Base-by-base conservation (phyloP, 306 rosid genomes). In the Echinosophora koreensis region DNA sequence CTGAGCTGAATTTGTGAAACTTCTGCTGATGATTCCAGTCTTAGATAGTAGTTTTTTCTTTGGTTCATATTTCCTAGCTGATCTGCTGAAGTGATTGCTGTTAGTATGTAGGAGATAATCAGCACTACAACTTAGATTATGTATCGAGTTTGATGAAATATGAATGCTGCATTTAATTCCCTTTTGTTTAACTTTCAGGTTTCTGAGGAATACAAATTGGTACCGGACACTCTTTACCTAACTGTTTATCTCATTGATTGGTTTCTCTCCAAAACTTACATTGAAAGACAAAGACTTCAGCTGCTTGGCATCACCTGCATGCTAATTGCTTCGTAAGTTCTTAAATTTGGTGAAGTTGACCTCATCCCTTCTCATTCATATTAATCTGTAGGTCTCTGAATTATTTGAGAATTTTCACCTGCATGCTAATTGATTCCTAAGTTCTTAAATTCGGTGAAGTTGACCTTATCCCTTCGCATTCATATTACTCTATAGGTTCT, bases 291-390 rank as follows among this genome's bases (percentile, higher is more conserved):
- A 13, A 81, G 73, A 78, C 96, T 96, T 85, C 98, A 96, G 84
- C 89, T 96, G 80, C 82, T 96, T 52, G 99, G 99, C 77, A 88
- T 93, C 89, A 89, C 97, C 57, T 96, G 99, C 90, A 88, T 96
- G 98, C 81, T 93, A 57, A 88, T 96, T 74, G 89, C 97, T 67
- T 96, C 99, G 98, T 96, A 90, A 93, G 96, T 82, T 65, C 56
- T 71, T 82, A 22, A 42, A 84, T 72, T 71, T 41, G 46, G 38
- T 15, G 28, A 71, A 78, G 63, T 42, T 78, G 66, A 42, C 38
- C 44, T 58, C 16, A 16, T 47, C 38, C 41, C 38, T 32, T 63
- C 52, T 71, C 65, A 71, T 61, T 41, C 16, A 3, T 56, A 60
- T 74, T 46, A 68, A 67, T 66, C 69, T 56, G 55, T 61, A 8